Percentiles rank a stretch among this genome's conserved stretches.
Evolutionary conservation across 1,139 yeast genomes (phyloP).

Genomic region (Wickerhamomyces sp.): DNA sequence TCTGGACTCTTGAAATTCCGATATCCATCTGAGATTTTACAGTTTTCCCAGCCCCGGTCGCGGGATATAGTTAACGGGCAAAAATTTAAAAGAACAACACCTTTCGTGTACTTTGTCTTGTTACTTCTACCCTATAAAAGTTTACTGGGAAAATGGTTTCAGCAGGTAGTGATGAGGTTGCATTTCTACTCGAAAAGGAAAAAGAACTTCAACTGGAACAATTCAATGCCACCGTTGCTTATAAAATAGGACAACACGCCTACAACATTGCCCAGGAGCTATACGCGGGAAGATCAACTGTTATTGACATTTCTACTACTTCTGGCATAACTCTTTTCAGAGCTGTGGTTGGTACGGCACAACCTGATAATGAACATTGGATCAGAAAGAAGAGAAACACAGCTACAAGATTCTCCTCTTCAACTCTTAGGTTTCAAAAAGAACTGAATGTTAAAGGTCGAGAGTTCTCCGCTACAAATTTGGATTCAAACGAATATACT

Average conservation of each 20-base stretch:
- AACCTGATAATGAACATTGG: constrained; percentile 43
- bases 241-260: constrained; percentile 35
- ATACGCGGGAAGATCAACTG: constrained; percentile 26
- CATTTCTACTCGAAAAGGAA: constrained; percentile 5
- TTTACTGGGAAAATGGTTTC: too few relatives aligned
- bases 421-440: constrained; percentile 39
- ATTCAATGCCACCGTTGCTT: constrained; percentile 27
- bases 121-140: too few relatives aligned
- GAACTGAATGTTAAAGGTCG: constrained; percentile 30
- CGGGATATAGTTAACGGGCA: too few relatives aligned
- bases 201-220: constrained; percentile 1
- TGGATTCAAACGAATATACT: constrained; percentile 34
- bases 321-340: constrained; percentile 40
- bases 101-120: too few relatives aligned
- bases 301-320: constrained; percentile 38
- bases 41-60: too few relatives aligned
- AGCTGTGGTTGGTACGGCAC: constrained; percentile 30
- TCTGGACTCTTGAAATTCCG: too few relatives aligned
- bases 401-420: constrained; percentile 35
- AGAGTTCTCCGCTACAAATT: constrained; percentile 30
- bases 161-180: too few relatives aligned
- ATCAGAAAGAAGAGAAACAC: constrained; percentile 37
- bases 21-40: too few relatives aligned
- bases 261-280: constrained; percentile 23
- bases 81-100: too few relatives aligned